These are phyloP conservation scores for Pontederia paniculata DNA, from an alignment of 176 grass and related monocot species.

Conservation along the genomic window DNA sequence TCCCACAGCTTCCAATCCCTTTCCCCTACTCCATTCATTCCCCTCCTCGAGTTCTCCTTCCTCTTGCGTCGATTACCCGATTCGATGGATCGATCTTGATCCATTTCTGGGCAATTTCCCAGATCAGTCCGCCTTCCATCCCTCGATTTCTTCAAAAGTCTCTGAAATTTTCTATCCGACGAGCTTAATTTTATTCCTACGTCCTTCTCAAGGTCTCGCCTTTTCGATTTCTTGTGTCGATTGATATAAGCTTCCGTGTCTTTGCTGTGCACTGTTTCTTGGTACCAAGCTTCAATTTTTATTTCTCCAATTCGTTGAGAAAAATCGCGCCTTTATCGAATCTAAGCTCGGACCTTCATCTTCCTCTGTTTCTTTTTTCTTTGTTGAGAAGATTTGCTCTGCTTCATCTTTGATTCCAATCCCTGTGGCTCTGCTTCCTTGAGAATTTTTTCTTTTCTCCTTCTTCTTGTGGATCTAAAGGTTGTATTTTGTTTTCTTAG, in stretches of 20 bases:
- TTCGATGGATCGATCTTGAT: background rate
- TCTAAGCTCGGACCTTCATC: constrained; percentile 3
- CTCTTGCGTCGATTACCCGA: background rate
- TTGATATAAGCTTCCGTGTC: background rate
- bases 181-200: no score
- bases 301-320: constrained; percentile 8
- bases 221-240: no score
- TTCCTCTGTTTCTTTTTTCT: constrained; percentile 1
- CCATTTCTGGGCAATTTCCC: background rate
- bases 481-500: constrained; percentile 12
- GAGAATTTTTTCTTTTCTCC: background rate
- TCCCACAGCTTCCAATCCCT: background rate
- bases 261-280: background rate
- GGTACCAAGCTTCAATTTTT: constrained; percentile 13
- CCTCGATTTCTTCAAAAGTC: background rate
- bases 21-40: background rate
- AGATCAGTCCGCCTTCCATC: background rate
- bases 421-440: no score
- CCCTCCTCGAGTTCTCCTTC: background rate
- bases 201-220: no score
- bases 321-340: constrained; percentile 15
- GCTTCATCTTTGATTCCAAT: constrained; percentile 12
- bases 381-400: constrained; percentile 1
- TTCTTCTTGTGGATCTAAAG: background rate
- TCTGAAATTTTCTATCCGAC: no score